Evolutionary conservation across 257 asterid species (phyloP).

Genomic region (Asclepias syriaca): DNA sequence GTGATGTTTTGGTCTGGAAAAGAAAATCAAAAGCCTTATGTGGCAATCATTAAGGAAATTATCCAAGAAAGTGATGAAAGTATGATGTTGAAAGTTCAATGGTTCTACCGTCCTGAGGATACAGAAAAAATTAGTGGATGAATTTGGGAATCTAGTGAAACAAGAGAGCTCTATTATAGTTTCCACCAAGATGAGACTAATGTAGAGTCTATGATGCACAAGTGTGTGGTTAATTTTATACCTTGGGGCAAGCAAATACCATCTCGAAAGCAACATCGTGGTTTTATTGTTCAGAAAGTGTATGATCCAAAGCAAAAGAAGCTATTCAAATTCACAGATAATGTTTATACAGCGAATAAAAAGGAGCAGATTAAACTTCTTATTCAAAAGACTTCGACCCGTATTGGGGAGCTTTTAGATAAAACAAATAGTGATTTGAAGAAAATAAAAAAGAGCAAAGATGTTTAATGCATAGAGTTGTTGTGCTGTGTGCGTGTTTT

Average conservation of each 20-base stretch:
- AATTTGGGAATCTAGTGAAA: conserved; percentile 57
- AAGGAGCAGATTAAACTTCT: conserved; percentile 66
- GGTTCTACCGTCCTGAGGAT: conserved; percentile 95
- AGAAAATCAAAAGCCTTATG: conserved; percentile 59
- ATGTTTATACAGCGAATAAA: conserved; percentile 58
- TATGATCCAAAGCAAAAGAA: conserved; percentile 59
- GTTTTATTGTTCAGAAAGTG: conserved; percentile 73
- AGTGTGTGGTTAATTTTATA: conserved; percentile 77
- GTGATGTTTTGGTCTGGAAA: conserved; percentile 45
- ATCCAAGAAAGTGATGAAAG: conserved; percentile 34
- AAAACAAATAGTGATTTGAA: conserved; percentile 53
- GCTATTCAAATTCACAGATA: conserved; percentile 67
- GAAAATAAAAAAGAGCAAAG: conserved; percentile 55
- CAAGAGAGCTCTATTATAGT: conserved; percentile 77
- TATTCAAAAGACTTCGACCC: conserved; percentile 61
- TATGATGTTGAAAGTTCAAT: conserved; percentile 63
- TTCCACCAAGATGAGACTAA: conserved; percentile 76
- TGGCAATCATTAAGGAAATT: conserved; percentile 88
- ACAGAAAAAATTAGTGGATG: conserved; percentile 61
- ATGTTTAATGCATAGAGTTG: too few species aligned
- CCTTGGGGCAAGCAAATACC: conserved; percentile 72
- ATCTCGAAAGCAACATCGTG: conserved; percentile 64
- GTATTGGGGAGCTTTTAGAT: conserved; percentile 62
- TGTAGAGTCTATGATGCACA: conserved; percentile 86
- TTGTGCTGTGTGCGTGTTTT: too few species aligned